Conservation (phyloP, 495 filamentous ascomycete species). For the Xylaria bambusicola region DNA sequence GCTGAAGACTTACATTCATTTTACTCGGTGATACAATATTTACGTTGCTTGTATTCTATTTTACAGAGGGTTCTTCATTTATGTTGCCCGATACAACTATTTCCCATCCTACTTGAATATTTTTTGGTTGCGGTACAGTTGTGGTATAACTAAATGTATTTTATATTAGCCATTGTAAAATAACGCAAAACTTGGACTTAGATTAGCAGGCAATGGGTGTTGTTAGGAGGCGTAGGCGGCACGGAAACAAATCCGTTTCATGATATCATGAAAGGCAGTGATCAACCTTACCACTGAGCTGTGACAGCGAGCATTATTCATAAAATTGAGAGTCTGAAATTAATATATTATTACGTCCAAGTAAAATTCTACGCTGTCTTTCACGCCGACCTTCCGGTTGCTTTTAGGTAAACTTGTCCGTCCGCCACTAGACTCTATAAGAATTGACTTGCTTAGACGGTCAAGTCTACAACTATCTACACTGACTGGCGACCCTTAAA, state of each 20-base stretch:
- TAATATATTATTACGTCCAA: neutral
- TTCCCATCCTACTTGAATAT: neutral
- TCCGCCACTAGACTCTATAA: neutral
- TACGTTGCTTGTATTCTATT: conserved; percentile 1
- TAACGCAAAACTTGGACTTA: neutral
- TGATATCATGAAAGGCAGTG: conserved; percentile 4
- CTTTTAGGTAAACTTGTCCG: neutral
- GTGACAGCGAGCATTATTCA: neutral
- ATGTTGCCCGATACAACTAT: neutral
- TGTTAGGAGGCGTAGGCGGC: neutral
- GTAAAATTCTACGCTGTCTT: neutral
- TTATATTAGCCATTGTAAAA: conserved; percentile 3
- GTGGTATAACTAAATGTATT: conserved; percentile 2
- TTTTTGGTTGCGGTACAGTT: neutral
- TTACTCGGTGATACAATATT: neutral
- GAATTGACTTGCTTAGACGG: neutral
- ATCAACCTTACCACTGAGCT: neutral
- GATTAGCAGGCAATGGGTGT: conserved; percentile 1
- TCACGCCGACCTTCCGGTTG: neutral
- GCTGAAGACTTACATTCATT: neutral
- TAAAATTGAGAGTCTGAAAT: neutral
- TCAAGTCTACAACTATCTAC: conserved; percentile 4
- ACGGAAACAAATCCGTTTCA: neutral
- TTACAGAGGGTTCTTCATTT: neutral
- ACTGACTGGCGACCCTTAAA: neutral